Evolutionary conservation across 2,329 filamentous ascomycete genomes (phyloP).

Genomic region (Cadophora gregata): DNA sequence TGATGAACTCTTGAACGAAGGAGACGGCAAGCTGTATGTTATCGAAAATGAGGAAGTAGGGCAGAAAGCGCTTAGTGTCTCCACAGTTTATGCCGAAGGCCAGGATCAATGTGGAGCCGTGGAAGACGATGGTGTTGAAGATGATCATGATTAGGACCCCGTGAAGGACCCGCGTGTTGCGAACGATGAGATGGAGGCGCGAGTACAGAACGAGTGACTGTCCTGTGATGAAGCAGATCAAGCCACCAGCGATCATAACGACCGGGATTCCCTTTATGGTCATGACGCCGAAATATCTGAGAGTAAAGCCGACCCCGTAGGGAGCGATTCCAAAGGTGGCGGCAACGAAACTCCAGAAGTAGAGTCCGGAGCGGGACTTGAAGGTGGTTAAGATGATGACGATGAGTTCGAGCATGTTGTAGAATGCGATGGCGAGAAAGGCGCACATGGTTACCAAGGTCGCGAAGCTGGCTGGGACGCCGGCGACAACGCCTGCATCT

Average conservation of each 20-base stretch:
- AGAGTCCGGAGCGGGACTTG: conserved; percentile 51
- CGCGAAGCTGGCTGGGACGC: not conserved
- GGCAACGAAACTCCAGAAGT: conserved; percentile 56
- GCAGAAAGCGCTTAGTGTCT: not conserved
- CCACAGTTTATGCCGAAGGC: conserved; percentile 46
- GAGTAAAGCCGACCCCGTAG: conserved; percentile 53
- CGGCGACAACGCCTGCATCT: not conserved
- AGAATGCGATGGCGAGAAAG: conserved; percentile 54
- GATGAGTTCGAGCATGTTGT: conserved; percentile 56
- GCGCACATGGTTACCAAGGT: conserved; percentile 2
- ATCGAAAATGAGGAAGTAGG: conserved; percentile 35
- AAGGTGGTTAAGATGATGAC: conserved; percentile 56
- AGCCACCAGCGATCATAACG: conserved; percentile 51
- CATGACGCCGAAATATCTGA: conserved; percentile 49
- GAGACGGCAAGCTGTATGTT: conserved; percentile 57
- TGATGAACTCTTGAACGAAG: conserved; percentile 54
- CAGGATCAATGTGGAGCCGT: conserved; percentile 53
- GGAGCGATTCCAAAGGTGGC: conserved; percentile 52
- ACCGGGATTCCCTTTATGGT: conserved; percentile 46
- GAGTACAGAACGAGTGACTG: conserved; percentile 57
- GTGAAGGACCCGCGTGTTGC: conserved; percentile 47
- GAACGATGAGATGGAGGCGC: conserved; percentile 53
- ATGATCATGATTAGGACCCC: conserved; percentile 54
- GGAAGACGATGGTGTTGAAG: conserved; percentile 50
- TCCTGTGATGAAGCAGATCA: conserved; percentile 49